Conservation (phyloP, 176 grass and related monocot genomes). For the Pontederia paniculata region DNA sequence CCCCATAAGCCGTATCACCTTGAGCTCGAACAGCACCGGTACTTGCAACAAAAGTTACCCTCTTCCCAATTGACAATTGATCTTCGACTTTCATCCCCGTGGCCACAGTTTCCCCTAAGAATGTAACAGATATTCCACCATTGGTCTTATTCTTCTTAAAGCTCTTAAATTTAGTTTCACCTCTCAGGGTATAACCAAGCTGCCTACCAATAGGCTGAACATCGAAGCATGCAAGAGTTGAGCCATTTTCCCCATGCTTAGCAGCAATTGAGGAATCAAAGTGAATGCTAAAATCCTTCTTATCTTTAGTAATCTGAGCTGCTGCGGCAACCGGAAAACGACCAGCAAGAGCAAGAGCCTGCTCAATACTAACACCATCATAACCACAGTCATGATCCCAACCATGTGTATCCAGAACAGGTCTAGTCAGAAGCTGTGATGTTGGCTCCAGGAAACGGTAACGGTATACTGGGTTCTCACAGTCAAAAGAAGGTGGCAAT, state of each 20-base stretch:
- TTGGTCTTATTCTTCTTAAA: constrained; percentile 51
- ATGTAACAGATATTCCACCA: constrained; percentile 61
- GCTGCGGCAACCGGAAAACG: constrained; percentile 46
- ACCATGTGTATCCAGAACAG: constrained; percentile 53
- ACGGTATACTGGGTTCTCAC: constrained; percentile 52
- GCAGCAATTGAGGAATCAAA: constrained; percentile 68
- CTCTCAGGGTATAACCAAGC: constrained; percentile 53
- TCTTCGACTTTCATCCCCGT: constrained; percentile 68
- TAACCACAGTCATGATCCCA: constrained; percentile 98
- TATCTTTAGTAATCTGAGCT: constrained; percentile 77
- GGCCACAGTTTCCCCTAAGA: constrained; percentile 52
- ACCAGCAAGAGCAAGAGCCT: constrained; percentile 33
- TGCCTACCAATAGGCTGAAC: constrained; percentile 53
- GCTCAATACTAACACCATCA: constrained; percentile 59
- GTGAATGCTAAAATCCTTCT: constrained; percentile 72
- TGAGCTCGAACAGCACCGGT: constrained; percentile 44
- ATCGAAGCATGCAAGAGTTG: constrained; percentile 63
- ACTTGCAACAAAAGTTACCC: constrained; percentile 39
- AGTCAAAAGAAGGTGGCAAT: constrained; percentile 90
- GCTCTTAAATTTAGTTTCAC: constrained; percentile 67
- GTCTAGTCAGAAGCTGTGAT: constrained; percentile 44
- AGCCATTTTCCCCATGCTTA: constrained; percentile 55
- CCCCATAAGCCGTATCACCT: constrained; percentile 43
- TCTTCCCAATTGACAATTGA: constrained; percentile 42
- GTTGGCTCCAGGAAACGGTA: constrained; percentile 53